Percentiles rank a stretch among this genome's conserved stretches.
Evolutionary conservation across 306 rosid species (phyloP).

Genomic region (Calophaca sinica): DNA sequence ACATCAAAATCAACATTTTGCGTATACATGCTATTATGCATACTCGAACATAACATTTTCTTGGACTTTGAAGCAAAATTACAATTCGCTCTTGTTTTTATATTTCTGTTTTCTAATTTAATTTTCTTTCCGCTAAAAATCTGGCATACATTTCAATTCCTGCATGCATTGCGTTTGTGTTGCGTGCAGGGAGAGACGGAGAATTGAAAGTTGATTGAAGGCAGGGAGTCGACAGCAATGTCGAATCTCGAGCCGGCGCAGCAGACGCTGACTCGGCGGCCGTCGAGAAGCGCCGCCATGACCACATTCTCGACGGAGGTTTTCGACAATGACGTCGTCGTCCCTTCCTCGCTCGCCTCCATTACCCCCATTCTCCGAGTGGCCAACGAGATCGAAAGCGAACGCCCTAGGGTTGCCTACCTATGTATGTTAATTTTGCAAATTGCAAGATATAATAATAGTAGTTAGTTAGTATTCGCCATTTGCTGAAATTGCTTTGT

Average conservation of each 20-base stretch:
- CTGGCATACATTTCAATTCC: too few species aligned
- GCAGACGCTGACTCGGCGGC: constrained; percentile 70
- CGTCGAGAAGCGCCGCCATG: constrained; percentile 83
- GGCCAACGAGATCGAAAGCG: constrained; percentile 84
- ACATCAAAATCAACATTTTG: background rate
- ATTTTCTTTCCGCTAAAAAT: too few species aligned
- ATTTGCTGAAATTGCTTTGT: background rate
- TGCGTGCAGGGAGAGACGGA: too few species aligned
- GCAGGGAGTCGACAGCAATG: constrained; percentile 53
- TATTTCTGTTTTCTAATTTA: too few species aligned
- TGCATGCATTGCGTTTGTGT: too few species aligned
- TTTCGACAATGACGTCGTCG: constrained; percentile 90
- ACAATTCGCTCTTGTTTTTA: background rate
- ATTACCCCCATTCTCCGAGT: constrained; percentile 92
- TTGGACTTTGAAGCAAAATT: background rate
- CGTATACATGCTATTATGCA: background rate
- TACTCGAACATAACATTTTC: too few species aligned
- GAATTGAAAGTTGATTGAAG: background rate
- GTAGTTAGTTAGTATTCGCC: too few species aligned
- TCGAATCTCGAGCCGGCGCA: constrained; percentile 54
- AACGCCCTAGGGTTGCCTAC: constrained; percentile 92
- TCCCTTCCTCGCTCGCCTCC: constrained; percentile 87
- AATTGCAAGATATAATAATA: background rate
- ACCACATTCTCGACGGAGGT: constrained; percentile 91
- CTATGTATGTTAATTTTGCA: constrained; percentile 59